These are phyloP conservation scores for Pichia occidentalis DNA, from an alignment of 805 yeast species.

Conservation along the genomic window DNA sequence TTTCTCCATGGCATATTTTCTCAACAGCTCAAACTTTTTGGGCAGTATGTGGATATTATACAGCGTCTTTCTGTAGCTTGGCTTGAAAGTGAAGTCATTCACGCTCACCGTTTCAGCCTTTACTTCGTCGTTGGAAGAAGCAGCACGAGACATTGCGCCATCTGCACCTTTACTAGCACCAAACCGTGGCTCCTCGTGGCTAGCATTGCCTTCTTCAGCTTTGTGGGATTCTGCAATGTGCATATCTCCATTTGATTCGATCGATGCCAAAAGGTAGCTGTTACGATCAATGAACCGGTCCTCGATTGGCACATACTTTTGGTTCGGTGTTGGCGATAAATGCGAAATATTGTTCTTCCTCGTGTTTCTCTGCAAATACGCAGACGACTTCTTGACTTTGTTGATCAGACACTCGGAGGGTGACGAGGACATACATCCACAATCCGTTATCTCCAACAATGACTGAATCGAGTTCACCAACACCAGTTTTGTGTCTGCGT, in stretches of 20 bases:
- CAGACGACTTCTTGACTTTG: conserved; percentile 56
- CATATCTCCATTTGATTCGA: too few relatives aligned
- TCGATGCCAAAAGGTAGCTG: conserved; percentile 14
- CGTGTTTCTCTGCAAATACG: conserved; percentile 52
- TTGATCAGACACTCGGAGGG: conserved; percentile 49
- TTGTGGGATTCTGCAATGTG: too few relatives aligned
- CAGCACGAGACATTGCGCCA: too few relatives aligned
- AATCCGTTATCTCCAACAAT: conserved; percentile 44
- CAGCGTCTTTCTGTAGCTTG: conserved; percentile 5
- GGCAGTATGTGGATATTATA: conserved; percentile 14
- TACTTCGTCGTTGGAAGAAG: neutral
- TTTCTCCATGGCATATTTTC: conserved; percentile 3
- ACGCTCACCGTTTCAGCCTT: neutral
- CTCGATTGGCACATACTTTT: conserved; percentile 28
- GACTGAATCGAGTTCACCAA: conserved; percentile 58
- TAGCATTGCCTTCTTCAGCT: too few relatives aligned
- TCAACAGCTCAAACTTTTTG: conserved; percentile 11
- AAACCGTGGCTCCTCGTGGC: too few relatives aligned
- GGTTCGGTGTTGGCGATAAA: conserved; percentile 24
- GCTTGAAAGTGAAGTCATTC: conserved; percentile 6
- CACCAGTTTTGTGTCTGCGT: conserved; percentile 46
- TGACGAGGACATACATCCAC: conserved; percentile 57
- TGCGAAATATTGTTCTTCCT: conserved; percentile 37
- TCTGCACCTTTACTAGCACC: too few relatives aligned
- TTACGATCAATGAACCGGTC: conserved; percentile 26